Evolutionary conservation across 257 asterid species (phyloP).

Genomic region (Scutellaria galericulata): DNA sequence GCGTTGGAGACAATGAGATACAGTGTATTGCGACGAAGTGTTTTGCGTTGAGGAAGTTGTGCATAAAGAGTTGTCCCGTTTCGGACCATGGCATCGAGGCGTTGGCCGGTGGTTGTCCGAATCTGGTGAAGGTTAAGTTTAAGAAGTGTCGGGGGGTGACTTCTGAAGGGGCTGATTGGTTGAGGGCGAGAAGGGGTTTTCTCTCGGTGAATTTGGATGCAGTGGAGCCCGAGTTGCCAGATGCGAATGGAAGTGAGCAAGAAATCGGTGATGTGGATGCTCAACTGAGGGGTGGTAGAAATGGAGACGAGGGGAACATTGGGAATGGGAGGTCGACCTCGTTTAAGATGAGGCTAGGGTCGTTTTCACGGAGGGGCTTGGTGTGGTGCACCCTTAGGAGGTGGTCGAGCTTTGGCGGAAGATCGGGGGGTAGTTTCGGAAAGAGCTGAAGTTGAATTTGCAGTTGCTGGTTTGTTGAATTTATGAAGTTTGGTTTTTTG

Average conservation of each 20-base stretch:
- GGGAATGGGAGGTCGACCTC: conserved; percentile 62
- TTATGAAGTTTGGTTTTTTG: conserved; percentile 4
- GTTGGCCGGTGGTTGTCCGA: conserved; percentile 89
- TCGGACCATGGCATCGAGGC: conserved; percentile 86
- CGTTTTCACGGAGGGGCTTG: conserved; percentile 60
- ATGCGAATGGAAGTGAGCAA: conserved; percentile 56
- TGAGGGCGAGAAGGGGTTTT: conserved; percentile 70
- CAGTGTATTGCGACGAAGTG: conserved; percentile 81
- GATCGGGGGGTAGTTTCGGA: conserved; percentile 50
- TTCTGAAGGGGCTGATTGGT: conserved; percentile 73
- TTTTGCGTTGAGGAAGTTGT: conserved; percentile 71
- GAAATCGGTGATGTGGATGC: conserved; percentile 51
- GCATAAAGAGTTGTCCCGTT: conserved; percentile 90
- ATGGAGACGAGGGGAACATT: conserved; percentile 37
- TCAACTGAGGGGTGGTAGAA: conserved; percentile 32
- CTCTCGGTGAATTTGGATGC: conserved; percentile 78
- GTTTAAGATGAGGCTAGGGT: conserved; percentile 70
- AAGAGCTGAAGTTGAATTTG: conserved; percentile 39
- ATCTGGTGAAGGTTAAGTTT: conserved; percentile 87
- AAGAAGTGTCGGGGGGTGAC: conserved; percentile 92
- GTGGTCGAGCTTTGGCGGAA: conserved; percentile 74
- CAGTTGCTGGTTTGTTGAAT: conserved; percentile 25
- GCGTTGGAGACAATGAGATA: conserved; percentile 83
- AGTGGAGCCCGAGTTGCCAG: conserved; percentile 56
- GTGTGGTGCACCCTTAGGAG: conserved; percentile 70